These are phyloP conservation scores for Phaffomyces thermotolerans DNA, from an alignment of 805 yeast species.

Conservation along the genomic window DNA sequence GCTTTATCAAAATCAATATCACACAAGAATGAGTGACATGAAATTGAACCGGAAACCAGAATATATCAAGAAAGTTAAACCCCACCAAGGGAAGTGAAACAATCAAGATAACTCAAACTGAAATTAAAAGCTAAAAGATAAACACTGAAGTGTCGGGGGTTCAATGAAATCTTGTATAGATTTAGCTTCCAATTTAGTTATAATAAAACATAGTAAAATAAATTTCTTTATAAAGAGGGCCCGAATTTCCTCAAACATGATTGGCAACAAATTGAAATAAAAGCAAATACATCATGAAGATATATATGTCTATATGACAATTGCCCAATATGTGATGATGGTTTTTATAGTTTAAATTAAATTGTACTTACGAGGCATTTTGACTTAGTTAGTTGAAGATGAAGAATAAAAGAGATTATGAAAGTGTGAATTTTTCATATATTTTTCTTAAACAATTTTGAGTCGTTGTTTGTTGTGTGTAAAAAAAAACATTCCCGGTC, in stretches of 20 bases:
- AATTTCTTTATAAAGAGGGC: constrained; percentile 48
- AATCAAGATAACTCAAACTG: constrained; percentile 26
- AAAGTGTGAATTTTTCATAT: neutral
- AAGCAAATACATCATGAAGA: too few species aligned
- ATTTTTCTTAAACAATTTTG: neutral
- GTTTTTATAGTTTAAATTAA: neutral
- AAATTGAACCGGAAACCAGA: neutral
- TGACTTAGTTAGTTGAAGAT: constrained; percentile 13
- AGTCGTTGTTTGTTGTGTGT: neutral
- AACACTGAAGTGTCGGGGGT: constrained; percentile 81
- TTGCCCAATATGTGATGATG: too few species aligned
- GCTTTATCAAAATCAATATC: neutral
- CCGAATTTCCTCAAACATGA: constrained; percentile 52
- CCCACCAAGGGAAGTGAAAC: neutral
- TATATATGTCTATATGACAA: too few species aligned
- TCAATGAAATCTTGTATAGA: constrained; percentile 43
- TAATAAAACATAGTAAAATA: neutral
- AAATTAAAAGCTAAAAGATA: constrained; percentile 6
- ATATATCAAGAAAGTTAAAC: neutral
- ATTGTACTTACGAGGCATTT: constrained; percentile 25
- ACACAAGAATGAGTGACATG: too few species aligned
- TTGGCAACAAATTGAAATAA: neutral
- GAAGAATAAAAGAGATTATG: neutral
- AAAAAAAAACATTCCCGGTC: neutral
- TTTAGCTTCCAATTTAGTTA: constrained; percentile 7